Evolutionary conservation across 345 rosid species (phyloP).

Genomic region (Murraya paniculata): DNA sequence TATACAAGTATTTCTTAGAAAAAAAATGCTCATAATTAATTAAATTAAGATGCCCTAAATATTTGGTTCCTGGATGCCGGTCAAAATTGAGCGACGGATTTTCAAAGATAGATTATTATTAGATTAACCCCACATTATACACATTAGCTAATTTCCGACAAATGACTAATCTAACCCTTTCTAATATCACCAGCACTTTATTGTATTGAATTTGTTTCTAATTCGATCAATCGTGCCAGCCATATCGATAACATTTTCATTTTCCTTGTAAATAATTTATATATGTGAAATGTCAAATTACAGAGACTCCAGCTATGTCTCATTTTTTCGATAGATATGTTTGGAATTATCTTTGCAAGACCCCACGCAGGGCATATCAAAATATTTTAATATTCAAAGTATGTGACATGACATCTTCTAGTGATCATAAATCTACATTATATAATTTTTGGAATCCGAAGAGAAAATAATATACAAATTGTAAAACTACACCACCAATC

Average conservation of each 20-base stretch:
- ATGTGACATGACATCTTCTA: background rate
- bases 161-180: background rate
- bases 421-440: background rate
- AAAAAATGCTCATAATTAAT: too few relatives aligned
- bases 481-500: background rate
- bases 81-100: background rate
- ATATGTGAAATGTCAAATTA: background rate
- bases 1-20: too few relatives aligned
- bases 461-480: background rate
- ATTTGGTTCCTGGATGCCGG: background rate
- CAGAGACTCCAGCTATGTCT: background rate
- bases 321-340: background rate
- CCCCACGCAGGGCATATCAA: background rate
- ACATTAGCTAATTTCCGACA: background rate
- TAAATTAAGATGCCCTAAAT: background rate
- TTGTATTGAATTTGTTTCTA: background rate
- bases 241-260: background rate
- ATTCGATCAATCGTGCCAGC: background rate
- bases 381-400: background rate
- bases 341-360: background rate
- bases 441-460: background rate
- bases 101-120: background rate
- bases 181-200: background rate
- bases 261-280: background rate
- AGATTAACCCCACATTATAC: background rate